Evolutionary conservation across 2,329 filamentous ascomycete species (phyloP).

Genomic region (Diaporthe caulivora): DNA sequence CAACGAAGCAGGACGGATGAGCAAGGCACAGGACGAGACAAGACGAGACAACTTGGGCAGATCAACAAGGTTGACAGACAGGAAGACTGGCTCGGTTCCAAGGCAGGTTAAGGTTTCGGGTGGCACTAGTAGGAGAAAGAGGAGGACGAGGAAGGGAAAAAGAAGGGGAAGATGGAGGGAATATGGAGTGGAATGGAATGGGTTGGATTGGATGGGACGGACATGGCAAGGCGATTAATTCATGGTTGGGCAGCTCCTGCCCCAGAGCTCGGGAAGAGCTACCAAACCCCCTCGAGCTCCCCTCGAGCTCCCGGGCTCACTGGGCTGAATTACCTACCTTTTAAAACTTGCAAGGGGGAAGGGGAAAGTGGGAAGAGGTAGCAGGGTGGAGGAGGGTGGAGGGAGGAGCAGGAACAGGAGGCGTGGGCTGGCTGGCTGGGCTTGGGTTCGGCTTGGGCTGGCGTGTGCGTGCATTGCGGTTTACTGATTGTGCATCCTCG

Average conservation of each 20-base stretch:
- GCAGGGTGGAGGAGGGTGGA: too few species aligned
- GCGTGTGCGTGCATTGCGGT: constrained; percentile 20
- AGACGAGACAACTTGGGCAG: neutral
- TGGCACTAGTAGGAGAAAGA: neutral
- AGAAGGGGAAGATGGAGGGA: neutral
- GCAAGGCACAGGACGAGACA: neutral
- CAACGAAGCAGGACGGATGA: neutral
- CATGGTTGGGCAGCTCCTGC: constrained; percentile 24
- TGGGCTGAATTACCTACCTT: neutral
- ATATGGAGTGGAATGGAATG: constrained; percentile 10
- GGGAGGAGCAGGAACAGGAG: neutral
- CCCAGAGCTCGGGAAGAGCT: neutral
- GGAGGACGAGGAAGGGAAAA: neutral
- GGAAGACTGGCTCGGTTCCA: constrained; percentile 3
- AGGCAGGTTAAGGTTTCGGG: constrained; percentile 15
- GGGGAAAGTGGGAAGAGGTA: neutral
- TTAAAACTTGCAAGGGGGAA: neutral
- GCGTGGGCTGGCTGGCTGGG: neutral
- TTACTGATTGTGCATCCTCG: constrained; percentile 67
- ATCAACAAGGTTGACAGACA: constrained; percentile 17
- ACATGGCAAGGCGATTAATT: too few species aligned
- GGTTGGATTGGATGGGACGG: neutral
- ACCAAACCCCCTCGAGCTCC: neutral
- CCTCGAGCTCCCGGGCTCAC: constrained; percentile 14
- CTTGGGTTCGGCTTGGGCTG: neutral